Evolutionary conservation across 257 asterid species (phyloP).

Genomic region (Linderniella brevidens): DNA sequence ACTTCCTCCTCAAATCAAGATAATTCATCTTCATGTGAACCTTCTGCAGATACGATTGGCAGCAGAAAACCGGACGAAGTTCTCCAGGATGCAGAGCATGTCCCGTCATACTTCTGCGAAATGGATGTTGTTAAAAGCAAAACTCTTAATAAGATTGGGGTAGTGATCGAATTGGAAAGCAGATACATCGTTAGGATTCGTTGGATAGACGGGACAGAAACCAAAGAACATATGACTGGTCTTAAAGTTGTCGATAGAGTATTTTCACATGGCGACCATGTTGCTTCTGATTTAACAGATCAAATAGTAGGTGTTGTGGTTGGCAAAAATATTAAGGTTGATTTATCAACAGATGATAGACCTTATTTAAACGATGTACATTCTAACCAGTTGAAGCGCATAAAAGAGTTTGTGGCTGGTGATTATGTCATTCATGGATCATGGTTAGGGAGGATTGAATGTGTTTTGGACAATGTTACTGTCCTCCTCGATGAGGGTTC

Average conservation of each 20-base stretch:
- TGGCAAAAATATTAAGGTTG: constrained; percentile 48
- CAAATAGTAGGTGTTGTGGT: constrained; percentile 91
- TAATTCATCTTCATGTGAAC: constrained; percentile 15
- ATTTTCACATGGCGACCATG: constrained; percentile 85
- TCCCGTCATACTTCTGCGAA: constrained; percentile 52
- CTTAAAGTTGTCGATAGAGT: constrained; percentile 77
- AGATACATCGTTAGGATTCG: constrained; percentile 74
- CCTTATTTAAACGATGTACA: constrained; percentile 34
- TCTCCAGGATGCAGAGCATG: constrained; percentile 37
- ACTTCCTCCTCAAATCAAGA: constrained; percentile 13
- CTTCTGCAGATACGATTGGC: constrained; percentile 17
- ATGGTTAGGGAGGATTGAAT: constrained; percentile 95
- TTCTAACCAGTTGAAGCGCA: constrained; percentile 50
- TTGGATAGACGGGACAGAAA: constrained; percentile 81
- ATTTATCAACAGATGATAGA: constrained; percentile 53
- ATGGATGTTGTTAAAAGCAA: constrained; percentile 73
- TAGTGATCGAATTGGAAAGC: constrained; percentile 82
- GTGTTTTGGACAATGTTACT: constrained; percentile 81
- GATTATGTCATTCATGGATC: constrained; percentile 91
- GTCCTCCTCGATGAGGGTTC: constrained; percentile 93
- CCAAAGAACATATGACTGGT: constrained; percentile 31
- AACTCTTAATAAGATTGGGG: constrained; percentile 37
- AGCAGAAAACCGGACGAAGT: constrained; percentile 40
- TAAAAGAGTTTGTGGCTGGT: constrained; percentile 73
- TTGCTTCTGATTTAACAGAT: constrained; percentile 76